A percentile compares a stretch with the other conserved stretches of the same genome.
These are phyloP conservation scores for Combretum micranthum DNA, from an alignment of 345 rosid genomes.

Conservation along the genomic window DNA sequence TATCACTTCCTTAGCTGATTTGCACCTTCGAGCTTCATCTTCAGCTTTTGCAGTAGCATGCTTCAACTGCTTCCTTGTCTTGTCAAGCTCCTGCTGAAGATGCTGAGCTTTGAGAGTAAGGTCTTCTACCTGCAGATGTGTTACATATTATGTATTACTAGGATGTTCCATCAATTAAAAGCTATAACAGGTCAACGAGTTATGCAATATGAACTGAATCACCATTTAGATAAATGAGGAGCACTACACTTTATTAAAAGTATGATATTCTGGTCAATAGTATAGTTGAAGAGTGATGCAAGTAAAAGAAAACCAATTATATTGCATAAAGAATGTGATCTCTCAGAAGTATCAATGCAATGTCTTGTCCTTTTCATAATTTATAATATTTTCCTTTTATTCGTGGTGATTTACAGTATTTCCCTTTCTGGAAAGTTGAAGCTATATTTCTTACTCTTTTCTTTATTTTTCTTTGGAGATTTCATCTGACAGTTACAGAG, in stretches of 20 bases:
- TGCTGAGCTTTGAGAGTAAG: slow-evolving; percentile 43
- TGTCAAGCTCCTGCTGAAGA: slow-evolving; percentile 76
- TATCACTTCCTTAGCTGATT: slow-evolving; percentile 75
- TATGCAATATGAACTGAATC: background rate
- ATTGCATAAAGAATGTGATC: no score
- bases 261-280: no score
- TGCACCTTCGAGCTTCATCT: slow-evolving; percentile 84
- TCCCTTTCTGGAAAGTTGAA: no score
- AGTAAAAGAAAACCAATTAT: no score
- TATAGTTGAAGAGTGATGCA: no score
- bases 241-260: background rate
- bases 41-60: slow-evolving; percentile 64
- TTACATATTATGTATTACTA: background rate
- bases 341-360: no score
- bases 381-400: no score
- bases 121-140: slow-evolving; percentile 56
- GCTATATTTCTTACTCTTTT: no score
- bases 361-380: no score
- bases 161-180: background rate
- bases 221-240: background rate
- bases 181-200: background rate
- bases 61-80: slow-evolving; percentile 50
- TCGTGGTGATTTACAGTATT: no score
- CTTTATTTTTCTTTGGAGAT: no score
- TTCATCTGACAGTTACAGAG: no score